A percentile compares a stretch with the other conserved stretches of the same genome.
These are phyloP conservation scores for Solanum peruvianum DNA, from an alignment of 257 asterid species.

Conservation along the genomic window DNA sequence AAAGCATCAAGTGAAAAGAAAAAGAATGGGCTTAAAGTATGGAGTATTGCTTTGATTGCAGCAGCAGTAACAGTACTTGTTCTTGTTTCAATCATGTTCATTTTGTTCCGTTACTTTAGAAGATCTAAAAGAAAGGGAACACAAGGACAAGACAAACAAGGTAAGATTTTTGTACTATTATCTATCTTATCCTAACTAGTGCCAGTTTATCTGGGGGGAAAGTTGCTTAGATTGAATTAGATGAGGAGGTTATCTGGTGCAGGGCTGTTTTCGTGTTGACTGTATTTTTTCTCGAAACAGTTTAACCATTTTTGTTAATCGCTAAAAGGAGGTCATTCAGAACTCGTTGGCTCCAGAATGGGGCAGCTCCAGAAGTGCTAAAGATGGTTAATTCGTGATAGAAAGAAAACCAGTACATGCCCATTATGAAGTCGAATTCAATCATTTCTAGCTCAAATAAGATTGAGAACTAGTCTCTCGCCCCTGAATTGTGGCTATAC, in stretches of 20 bases:
- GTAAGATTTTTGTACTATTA: background rate
- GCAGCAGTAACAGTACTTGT: constrained; percentile 29
- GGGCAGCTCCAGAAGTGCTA: background rate
- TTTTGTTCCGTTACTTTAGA: constrained; percentile 17
- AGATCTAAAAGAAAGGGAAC: constrained; percentile 9
- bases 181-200: background rate
- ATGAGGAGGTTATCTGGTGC: background rate
- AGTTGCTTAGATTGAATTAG: background rate
- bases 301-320: background rate
- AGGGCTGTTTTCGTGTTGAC: background rate
- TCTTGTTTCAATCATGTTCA: constrained; percentile 15
- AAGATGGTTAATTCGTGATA: background rate
- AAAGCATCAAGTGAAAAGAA: constrained; percentile 7
- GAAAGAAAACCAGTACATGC: background rate
- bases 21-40: constrained; percentile 4
- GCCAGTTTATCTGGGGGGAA: background rate
- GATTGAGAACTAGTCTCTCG: background rate
- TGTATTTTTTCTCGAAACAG: background rate
- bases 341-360: background rate
- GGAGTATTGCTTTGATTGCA: constrained; percentile 47
- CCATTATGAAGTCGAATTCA: background rate
- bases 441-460: background rate
- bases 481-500: background rate
- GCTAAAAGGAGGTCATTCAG: background rate
- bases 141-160: background rate